These are phyloP conservation scores for Fusarium torreyae DNA, from an alignment of 2,329 filamentous ascomycete genomes.

Conservation along the genomic window DNA sequence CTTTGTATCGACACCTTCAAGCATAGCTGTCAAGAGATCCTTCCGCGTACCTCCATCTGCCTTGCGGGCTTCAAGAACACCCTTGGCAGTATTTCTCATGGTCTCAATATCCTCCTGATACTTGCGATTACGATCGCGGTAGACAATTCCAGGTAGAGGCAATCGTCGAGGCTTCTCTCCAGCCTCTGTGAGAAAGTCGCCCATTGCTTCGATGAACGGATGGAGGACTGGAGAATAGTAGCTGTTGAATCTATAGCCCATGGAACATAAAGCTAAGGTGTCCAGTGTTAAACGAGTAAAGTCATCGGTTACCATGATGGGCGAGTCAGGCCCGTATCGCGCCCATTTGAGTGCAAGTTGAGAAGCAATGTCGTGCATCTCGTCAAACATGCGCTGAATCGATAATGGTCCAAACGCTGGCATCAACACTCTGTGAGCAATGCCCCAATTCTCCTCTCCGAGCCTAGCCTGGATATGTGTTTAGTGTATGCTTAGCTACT, in stretches of 20 bases:
- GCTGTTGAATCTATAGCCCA: slow-evolving; percentile 82
- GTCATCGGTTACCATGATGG: slow-evolving; percentile 75
- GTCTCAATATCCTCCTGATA: slow-evolving; percentile 68
- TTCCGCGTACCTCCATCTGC: slow-evolving; percentile 69
- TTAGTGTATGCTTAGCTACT: neutral
- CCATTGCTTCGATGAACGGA: slow-evolving; percentile 78
- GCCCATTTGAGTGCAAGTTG: slow-evolving; percentile 79
- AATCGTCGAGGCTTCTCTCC: slow-evolving; percentile 64
- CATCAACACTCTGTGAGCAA: slow-evolving; percentile 75
- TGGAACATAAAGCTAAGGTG: slow-evolving; percentile 77
- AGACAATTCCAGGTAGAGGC: slow-evolving; percentile 63
- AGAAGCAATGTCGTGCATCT: slow-evolving; percentile 76
- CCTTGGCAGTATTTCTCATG: slow-evolving; percentile 68
- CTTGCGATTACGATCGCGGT: slow-evolving; percentile 63
- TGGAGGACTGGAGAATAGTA: slow-evolving; percentile 79
- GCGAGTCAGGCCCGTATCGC: slow-evolving; percentile 68
- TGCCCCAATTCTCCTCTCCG: slow-evolving; percentile 73
- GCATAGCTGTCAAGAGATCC: slow-evolving; percentile 79
- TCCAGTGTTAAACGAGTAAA: slow-evolving; percentile 80
- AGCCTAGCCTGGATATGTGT: slow-evolving; percentile 53
- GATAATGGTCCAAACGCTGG: slow-evolving; percentile 78
- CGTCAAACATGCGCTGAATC: slow-evolving; percentile 77
- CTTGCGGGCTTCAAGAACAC: slow-evolving; percentile 73
- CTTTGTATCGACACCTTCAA: slow-evolving; percentile 75
- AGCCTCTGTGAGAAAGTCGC: slow-evolving; percentile 70